A percentile compares a stretch with the other conserved stretches of the same genome.
Evolutionary conservation across 345 rosid genomes (phyloP).

Genomic region (Ceriops zippeliana): DNA sequence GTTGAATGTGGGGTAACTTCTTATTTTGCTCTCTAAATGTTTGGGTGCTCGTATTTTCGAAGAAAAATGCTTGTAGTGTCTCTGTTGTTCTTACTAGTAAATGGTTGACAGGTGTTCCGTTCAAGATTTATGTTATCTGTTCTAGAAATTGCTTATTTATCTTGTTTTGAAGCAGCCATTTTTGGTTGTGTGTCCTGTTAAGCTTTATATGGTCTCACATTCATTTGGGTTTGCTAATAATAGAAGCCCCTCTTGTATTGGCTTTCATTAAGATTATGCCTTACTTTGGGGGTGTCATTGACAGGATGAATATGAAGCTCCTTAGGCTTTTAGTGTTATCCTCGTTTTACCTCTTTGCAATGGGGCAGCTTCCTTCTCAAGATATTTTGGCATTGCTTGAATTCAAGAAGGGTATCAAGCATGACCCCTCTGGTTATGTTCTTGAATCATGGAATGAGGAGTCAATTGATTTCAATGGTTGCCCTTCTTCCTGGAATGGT

Average conservation of each 20-base stretch:
- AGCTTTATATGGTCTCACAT: constrained; percentile 16
- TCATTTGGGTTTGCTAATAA: constrained; percentile 21
- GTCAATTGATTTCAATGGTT: constrained; percentile 89
- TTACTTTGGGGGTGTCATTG: constrained; percentile 14
- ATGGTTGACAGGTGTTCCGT: constrained; percentile 1
- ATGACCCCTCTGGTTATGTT: constrained; percentile 96
- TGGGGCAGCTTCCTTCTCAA: constrained; percentile 96
- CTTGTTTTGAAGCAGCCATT: constrained; percentile 7
- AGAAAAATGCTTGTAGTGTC: constrained; percentile 5
- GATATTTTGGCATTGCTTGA: constrained; percentile 90
- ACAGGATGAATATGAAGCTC: constrained; percentile 45
- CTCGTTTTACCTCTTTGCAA: constrained; percentile 41
- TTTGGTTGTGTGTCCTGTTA: constrained; percentile 9
- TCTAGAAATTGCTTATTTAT: constrained; percentile 13
- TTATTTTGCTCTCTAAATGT: not conserved
- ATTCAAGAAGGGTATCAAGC: constrained; percentile 91
- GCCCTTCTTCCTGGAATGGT: constrained; percentile 98
- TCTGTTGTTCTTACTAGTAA: not conserved
- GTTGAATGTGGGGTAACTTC: not conserved
- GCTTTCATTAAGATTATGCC: constrained; percentile 12
- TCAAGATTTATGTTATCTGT: not conserved
- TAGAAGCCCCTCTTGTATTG: constrained; percentile 6
- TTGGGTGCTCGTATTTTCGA: constrained; percentile 4
- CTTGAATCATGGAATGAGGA: constrained; percentile 93
- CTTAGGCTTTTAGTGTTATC: constrained; percentile 43